Conservation (phyloP, 129 eudicot genomes). For the Escallonia herrerae region DNA sequence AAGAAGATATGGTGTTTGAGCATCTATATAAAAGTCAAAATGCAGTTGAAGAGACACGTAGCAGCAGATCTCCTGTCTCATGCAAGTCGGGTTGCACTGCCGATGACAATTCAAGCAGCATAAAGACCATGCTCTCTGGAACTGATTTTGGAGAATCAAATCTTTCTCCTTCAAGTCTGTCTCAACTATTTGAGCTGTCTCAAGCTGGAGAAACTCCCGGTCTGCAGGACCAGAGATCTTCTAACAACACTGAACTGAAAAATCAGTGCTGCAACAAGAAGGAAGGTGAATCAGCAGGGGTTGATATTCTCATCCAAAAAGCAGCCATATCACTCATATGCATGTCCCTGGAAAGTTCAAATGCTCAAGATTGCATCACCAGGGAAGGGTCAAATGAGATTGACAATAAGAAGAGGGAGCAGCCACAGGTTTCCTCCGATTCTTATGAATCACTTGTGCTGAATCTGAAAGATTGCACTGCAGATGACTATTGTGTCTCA, state of each 20-base stretch:
- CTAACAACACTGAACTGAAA: too few species aligned
- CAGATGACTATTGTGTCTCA: constrained; percentile 48
- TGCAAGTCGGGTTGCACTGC: constrained; percentile 11
- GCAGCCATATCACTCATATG: constrained; percentile 57
- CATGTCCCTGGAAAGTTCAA: constrained; percentile 24
- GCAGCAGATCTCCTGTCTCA: constrained; percentile 11
- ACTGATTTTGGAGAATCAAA: constrained; percentile 5
- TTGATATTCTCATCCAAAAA: constrained; percentile 17
- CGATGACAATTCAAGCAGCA: constrained; percentile 10
- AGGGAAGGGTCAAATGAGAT: constrained; percentile 18
- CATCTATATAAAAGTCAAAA: neutral
- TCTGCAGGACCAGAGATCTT: constrained; percentile 6
- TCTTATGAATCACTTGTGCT: constrained; percentile 58
- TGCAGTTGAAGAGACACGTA: constrained; percentile 2
- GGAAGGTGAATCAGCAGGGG: constrained; percentile 2
- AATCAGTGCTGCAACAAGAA: too few species aligned
- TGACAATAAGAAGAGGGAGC: constrained; percentile 15
- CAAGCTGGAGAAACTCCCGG: constrained; percentile 5
- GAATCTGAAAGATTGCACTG: constrained; percentile 33
- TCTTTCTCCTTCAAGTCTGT: neutral
- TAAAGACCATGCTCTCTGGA: constrained; percentile 21
- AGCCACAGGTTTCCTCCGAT: constrained; percentile 44
- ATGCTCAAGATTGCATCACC: constrained; percentile 16
- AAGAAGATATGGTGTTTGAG: neutral
- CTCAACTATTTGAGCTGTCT: constrained; percentile 7